These are phyloP conservation scores for Ceratobasidium sp. DNA, from an alignment of 1,284 basidiomycete genomes.

Conservation along the genomic window DNA sequence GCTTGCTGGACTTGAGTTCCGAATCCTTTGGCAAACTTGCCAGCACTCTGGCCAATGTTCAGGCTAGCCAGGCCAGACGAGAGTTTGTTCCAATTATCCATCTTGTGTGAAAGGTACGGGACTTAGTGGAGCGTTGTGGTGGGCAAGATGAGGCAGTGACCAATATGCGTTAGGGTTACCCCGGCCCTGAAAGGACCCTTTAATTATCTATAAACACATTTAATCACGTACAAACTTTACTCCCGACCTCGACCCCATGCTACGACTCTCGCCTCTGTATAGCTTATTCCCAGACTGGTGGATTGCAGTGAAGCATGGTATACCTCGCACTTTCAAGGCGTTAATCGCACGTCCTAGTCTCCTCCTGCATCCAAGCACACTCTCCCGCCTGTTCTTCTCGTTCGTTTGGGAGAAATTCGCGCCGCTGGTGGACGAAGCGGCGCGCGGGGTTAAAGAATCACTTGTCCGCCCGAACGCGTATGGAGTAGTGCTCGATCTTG, in stretches of 20 bases:
- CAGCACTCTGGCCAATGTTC: slow-evolving; percentile 73
- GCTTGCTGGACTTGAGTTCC: slow-evolving; percentile 88
- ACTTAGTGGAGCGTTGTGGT: slow-evolving; percentile 30
- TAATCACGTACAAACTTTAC: background rate
- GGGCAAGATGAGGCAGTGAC: slow-evolving; percentile 33
- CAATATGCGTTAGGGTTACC: slow-evolving; percentile 37
- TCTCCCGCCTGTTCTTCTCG: slow-evolving; percentile 66
- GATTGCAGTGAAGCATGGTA: slow-evolving; percentile 52
- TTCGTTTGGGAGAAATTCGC: slow-evolving; percentile 65
- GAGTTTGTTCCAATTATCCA: slow-evolving; percentile 80
- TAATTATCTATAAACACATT: too few relatives aligned
- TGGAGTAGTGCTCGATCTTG: slow-evolving; percentile 71
- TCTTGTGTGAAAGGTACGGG: slow-evolving; percentile 49
- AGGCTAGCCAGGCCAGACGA: slow-evolving; percentile 64
- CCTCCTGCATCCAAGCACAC: slow-evolving; percentile 54
- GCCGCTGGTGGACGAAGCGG: slow-evolving; percentile 57
- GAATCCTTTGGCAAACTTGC: slow-evolving; percentile 82
- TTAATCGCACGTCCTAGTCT: slow-evolving; percentile 56
- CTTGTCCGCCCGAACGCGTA: slow-evolving; percentile 64
- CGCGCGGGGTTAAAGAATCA: slow-evolving; percentile 54
- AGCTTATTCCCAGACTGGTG: slow-evolving; percentile 51
- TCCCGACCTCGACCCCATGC: background rate
- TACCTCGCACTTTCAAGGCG: slow-evolving; percentile 59
- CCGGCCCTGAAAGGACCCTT: slow-evolving; percentile 22
- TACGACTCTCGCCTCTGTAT: slow-evolving; percentile 5